Evolutionary conservation across 371 early-diverging fungal genomes (phyloP), one percentile per base, ranked within the genome.

Genomic region (Actinomortierella wolfii): DNA sequence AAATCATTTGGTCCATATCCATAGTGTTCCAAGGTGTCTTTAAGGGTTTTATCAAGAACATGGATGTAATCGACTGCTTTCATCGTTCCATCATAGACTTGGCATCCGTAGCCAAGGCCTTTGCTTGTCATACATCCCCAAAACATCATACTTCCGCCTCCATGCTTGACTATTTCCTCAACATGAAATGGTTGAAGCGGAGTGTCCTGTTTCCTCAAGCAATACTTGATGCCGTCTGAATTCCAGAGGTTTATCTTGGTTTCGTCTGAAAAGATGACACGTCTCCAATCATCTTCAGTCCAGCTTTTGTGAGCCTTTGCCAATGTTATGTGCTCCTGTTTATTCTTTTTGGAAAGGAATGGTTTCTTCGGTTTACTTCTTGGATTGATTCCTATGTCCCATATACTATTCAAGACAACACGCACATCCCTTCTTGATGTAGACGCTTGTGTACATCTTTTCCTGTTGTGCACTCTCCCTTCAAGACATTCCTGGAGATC

Each of bases 191-290:
- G 42, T 42, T 54, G 63, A 8, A 56, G 7, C 20, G 40, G 23
- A 14, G 20, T 49, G n/a, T 41, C 40, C 20, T 57, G 23, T 14
- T 25, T 41, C 14, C 3, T 8, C 62, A 47, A 64, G 44, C 45
- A 43, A 25, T 57, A 62, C 1, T 58, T 26, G 9, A 55, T 26
- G 1, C 59, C 64, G 58, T 73, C 71, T 0, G 44, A 56, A n/a
- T 39, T 42, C 45, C 50, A 64, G 18, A 45, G 29, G 45, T 67
- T 75, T 11, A 76, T 61, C 55, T 76, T 67, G 20, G 57, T 75
- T 18, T 76, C 52, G 42, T 75, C 77, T 0, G 64, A 75, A 56
- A 55, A 76, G 13, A 76, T 41, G 8, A 62, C 68, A 11, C 56
- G 51, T n/a, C 17, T 63, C 64, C 63, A 74, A 44, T 76, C 68